phyloP scores from a whole-genome alignment of 176 grass and related monocot genomes.

The Elaeis guineensis region DNA sequence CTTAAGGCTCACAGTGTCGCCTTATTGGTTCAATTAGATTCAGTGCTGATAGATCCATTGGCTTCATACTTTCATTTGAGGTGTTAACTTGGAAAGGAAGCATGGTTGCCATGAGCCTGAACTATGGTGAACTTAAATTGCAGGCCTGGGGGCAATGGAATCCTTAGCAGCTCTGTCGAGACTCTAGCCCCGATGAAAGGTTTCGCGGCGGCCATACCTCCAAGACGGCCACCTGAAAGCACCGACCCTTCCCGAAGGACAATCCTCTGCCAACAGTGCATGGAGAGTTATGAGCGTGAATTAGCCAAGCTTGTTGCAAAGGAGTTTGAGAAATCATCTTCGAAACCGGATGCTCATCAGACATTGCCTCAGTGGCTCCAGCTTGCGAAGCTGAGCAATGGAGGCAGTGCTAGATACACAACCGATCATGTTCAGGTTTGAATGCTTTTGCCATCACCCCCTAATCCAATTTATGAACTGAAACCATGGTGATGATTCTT shows the following conservation, averaged over 20 bases:
- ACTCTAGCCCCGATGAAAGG: conserved; percentile 26
- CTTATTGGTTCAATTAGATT: too few relatives aligned
- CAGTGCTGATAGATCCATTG: background rate
- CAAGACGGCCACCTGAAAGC: conserved; percentile 2
- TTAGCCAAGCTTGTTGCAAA: conserved; percentile 38
- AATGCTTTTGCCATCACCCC: background rate
- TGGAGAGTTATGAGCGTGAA: conserved; percentile 45
- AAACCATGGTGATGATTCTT: too few relatives aligned
- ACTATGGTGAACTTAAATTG: background rate
- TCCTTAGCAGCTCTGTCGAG: conserved; percentile 36
- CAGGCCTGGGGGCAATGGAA: conserved; percentile 46
- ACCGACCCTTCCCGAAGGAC: background rate
- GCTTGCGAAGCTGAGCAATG: conserved; percentile 11
- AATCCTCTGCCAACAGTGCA: conserved; percentile 58
- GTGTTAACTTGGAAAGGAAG: too few relatives aligned
- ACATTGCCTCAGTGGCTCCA: conserved; percentile 74
- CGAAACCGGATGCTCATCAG: conserved; percentile 20
- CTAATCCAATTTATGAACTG: background rate
- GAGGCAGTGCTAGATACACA: conserved; percentile 18
- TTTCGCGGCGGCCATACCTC: conserved; percentile 8
- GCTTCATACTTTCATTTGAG: background rate
- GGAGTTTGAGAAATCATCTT: conserved; percentile 22
- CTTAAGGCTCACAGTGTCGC: too few relatives aligned
- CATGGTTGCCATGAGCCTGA: too few relatives aligned
- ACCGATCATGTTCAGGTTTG: conserved; percentile 23